Percentiles rank a stretch among this genome's conserved stretches.
Evolutionary conservation across 306 rosid genomes (phyloP).

Genomic region (Vachellia pachyceras): DNA sequence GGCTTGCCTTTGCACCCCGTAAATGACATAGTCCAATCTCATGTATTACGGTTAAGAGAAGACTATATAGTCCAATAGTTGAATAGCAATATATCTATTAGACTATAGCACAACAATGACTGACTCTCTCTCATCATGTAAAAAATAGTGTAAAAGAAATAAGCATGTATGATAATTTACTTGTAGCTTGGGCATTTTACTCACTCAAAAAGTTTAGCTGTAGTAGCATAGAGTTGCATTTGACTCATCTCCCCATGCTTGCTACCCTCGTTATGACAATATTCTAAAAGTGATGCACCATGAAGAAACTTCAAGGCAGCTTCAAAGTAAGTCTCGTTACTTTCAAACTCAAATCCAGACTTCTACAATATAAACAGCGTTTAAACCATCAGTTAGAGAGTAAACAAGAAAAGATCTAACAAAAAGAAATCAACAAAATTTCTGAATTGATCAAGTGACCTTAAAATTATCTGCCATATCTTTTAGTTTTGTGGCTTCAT

Average conservation of each 20-base stretch:
- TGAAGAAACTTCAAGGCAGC: slow-evolving; percentile 91
- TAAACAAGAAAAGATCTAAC: slow-evolving; percentile 19
- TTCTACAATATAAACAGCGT: slow-evolving; percentile 47
- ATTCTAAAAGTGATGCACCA: slow-evolving; percentile 72
- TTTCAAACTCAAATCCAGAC: slow-evolving; percentile 73
- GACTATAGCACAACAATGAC: not conserved
- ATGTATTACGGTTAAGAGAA: slow-evolving; percentile 7
- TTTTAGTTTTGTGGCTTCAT: slow-evolving; percentile 68
- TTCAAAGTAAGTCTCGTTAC: slow-evolving; percentile 80
- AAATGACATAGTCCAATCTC: slow-evolving; percentile 19
- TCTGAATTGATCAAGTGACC: slow-evolving; percentile 55
- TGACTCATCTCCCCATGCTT: slow-evolving; percentile 66
- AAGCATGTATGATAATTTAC: slow-evolving; percentile 6
- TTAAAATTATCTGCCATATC: slow-evolving; percentile 66
- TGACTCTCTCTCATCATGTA: not conserved
- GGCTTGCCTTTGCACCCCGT: not conserved
- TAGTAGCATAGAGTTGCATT: slow-evolving; percentile 61
- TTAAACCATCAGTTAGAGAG: slow-evolving; percentile 27
- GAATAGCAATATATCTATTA: slow-evolving; percentile 1
- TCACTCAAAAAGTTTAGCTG: slow-evolving; percentile 83
- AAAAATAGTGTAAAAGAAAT: not conserved
- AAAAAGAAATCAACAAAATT: slow-evolving; percentile 40
- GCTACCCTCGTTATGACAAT: slow-evolving; percentile 54
- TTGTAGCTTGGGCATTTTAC: slow-evolving; percentile 28
- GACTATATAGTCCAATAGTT: slow-evolving; percentile 10